Conservation (phyloP, 257 asterid genomes). For the Petunia axillaris region DNA sequence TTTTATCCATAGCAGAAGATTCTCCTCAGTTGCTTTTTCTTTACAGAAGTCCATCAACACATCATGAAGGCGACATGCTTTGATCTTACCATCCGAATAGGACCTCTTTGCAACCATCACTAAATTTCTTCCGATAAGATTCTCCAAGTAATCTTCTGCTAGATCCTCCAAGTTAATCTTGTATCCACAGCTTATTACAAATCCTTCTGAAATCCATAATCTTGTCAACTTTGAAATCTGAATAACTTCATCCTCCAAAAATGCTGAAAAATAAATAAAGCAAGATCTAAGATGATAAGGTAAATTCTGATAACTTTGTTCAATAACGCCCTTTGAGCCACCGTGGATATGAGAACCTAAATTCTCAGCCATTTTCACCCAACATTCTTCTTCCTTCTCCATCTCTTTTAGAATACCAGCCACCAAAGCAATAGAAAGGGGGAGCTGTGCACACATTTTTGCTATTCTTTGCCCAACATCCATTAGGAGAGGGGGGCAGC, state of each 20-base stretch:
- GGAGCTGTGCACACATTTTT: not conserved
- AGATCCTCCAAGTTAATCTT: too few species aligned
- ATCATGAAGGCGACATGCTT: too few species aligned
- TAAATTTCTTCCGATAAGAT: too few species aligned
- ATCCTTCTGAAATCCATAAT: not conserved
- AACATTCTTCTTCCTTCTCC: not conserved
- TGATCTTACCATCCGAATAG: too few species aligned
- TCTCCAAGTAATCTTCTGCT: too few species aligned
- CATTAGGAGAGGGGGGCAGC: not conserved
- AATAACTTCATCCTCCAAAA: not conserved
- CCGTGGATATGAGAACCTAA: not conserved
- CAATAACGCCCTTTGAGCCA: not conserved
- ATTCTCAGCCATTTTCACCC: not conserved
- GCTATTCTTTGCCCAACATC: not conserved
- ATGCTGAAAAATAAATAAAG: conserved; percentile 1
- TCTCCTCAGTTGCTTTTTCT: too few species aligned
- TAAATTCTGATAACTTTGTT: not conserved
- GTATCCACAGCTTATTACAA: too few species aligned
- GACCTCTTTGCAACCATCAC: too few species aligned
- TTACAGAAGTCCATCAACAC: too few species aligned
- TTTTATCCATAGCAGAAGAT: too few species aligned
- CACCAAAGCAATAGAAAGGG: not conserved
- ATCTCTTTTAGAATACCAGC: conserved; percentile 3
- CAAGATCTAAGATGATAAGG: not conserved
- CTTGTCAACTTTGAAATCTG: not conserved